A percentile compares a stretch with the other conserved stretches of the same genome.
Evolutionary conservation across 345 rosid genomes (phyloP).

Genomic region (Turnera subulata): DNA sequence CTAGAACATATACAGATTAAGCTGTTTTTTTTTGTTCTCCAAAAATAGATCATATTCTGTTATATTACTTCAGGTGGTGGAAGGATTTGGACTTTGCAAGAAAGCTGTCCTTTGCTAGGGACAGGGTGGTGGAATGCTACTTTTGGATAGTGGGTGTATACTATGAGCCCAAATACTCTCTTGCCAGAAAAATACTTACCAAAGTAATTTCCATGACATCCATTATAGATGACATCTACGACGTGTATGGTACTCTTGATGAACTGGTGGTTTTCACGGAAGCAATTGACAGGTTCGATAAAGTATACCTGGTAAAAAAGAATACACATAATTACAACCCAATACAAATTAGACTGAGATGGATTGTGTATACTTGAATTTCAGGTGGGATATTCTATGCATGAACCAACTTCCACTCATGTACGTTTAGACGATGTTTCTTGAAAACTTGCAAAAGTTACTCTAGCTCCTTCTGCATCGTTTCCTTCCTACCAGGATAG

Average conservation of each 20-base stretch:
- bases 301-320: not conserved
- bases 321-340: too few species aligned
- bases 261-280: constrained; percentile 39
- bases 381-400: not conserved
- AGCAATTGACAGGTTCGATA: constrained; percentile 27
- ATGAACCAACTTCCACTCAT: not conserved
- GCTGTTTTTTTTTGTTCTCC: too few species aligned
- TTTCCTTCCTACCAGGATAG: too few species aligned
- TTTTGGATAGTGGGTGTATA: constrained; percentile 30
- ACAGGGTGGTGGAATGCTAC: constrained; percentile 38
- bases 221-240: constrained; percentile 38
- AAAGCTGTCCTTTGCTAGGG: constrained; percentile 31
- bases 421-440: too few species aligned
- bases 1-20: constrained; percentile 9
- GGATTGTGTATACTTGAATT: not conserved
- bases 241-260: constrained; percentile 35
- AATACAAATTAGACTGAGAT: not conserved
- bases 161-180: constrained; percentile 27
- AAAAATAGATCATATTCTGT: too few species aligned
- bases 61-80: constrained; percentile 36
- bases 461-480: too few species aligned
- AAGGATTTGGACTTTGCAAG: constrained; percentile 20
- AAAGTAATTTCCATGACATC: constrained; percentile 21
- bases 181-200: constrained; percentile 22
- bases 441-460: not conserved